Evolutionary conservation across 805 yeast genomes (phyloP).

Genomic region (Candida namnaoensis): DNA sequence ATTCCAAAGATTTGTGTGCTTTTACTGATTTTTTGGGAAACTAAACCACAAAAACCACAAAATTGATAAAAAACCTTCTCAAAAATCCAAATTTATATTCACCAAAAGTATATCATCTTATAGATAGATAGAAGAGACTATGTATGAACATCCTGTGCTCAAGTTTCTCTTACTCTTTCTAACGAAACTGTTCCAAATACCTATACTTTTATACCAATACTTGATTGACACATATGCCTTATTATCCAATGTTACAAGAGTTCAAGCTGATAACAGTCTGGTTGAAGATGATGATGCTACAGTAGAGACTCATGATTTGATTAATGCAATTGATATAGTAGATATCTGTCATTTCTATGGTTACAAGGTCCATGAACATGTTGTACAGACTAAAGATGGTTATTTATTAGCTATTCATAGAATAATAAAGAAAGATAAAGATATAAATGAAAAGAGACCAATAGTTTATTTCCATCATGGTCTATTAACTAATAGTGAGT

Average conservation of each 20-base stretch:
- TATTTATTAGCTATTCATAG: conserved; percentile 64
- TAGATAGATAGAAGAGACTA: too few species aligned
- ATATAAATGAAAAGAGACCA: conserved; percentile 12
- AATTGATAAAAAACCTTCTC: too few species aligned
- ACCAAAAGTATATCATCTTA: too few species aligned
- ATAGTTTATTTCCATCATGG: conserved; percentile 82
- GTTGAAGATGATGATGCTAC: conserved; percentile 3
- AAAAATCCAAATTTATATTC: too few species aligned
- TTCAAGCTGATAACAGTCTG: conserved; percentile 22
- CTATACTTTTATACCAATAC: conserved; percentile 2
- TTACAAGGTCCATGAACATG: conserved; percentile 54
- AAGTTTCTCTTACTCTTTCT: neutral
- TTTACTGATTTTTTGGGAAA: too few species aligned
- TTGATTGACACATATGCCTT: conserved; percentile 20
- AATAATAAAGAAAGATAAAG: conserved; percentile 15
- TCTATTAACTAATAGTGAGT: conserved; percentile 67
- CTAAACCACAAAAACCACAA: too few species aligned
- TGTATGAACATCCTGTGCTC: neutral
- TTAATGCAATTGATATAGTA: conserved; percentile 26
- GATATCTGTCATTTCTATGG: conserved; percentile 56
- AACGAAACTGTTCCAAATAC: conserved; percentile 1
- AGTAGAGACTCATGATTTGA: conserved; percentile 5
- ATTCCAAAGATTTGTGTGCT: too few species aligned
- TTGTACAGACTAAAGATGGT: conserved; percentile 61
- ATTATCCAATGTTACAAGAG: conserved; percentile 36